Percentiles rank a stretch among this genome's conserved stretches.
These are phyloP conservation scores for Venturia carpophila DNA, from an alignment of 2,329 filamentous ascomycete genomes.

Conservation along the genomic window DNA sequence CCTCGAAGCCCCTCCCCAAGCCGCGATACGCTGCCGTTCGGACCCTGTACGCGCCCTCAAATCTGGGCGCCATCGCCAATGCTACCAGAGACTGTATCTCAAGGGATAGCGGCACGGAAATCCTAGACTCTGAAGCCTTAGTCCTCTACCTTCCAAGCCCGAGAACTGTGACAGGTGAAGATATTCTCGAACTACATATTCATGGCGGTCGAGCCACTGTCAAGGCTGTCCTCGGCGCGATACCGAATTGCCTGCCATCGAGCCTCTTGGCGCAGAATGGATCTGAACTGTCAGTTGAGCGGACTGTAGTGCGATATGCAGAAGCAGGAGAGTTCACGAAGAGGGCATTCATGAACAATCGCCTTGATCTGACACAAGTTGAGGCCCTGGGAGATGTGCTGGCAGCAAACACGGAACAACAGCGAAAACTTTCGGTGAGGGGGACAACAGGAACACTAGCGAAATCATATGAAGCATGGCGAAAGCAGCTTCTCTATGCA, in stretches of 20 bases:
- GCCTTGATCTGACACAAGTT: constrained; percentile 78
- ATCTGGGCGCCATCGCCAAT: constrained; percentile 22
- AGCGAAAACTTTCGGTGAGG: constrained; percentile 76
- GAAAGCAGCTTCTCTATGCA: constrained; percentile 65
- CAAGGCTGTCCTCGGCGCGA: constrained; percentile 72
- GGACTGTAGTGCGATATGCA: constrained; percentile 62
- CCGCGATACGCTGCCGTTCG: constrained; percentile 63
- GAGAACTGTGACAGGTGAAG: constrained; percentile 81
- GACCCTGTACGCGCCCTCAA: constrained; percentile 56
- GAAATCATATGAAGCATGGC: constrained; percentile 74
- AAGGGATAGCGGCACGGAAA: constrained; percentile 28
- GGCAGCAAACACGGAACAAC: constrained; percentile 74
- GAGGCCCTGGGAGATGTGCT: constrained; percentile 56
- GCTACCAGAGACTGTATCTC: background rate
- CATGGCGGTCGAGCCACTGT: constrained; percentile 87
- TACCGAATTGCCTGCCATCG: constrained; percentile 46
- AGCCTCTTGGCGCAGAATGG: constrained; percentile 16
- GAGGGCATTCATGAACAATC: constrained; percentile 79
- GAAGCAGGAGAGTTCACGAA: constrained; percentile 94
- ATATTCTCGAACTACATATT: constrained; percentile 87
- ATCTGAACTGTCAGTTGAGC: background rate
- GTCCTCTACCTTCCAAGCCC: constrained; percentile 77
- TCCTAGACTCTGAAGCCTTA: constrained; percentile 70
- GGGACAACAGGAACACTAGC: constrained; percentile 65
- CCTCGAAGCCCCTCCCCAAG: constrained; percentile 44